phyloP scores from a whole-genome alignment of 225 moss, liverwort and hornwort genomes.

The Straminergon stramineum region DNA sequence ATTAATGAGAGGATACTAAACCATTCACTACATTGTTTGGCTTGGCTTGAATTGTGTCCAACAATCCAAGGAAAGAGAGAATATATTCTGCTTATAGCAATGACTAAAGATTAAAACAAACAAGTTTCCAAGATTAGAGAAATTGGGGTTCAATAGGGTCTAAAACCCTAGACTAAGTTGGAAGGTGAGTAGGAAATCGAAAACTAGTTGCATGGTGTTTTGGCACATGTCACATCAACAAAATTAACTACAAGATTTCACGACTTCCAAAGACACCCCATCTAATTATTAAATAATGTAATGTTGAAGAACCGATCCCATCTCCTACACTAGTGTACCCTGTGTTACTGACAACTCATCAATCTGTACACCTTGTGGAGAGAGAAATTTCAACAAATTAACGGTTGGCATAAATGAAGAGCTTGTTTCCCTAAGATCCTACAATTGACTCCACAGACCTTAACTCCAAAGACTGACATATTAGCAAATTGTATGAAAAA shows the following conservation, averaged over 20 bases:
- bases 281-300: background rate
- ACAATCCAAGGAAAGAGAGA: background rate
- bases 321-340: background rate
- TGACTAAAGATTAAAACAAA: background rate
- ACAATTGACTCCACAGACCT: background rate
- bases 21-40: background rate
- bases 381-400: background rate
- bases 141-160: background rate
- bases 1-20: background rate
- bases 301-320: background rate
- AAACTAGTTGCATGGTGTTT: background rate
- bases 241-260: background rate
- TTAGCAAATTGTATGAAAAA: background rate
- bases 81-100: background rate
- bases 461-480: background rate
- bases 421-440: too few relatives aligned
- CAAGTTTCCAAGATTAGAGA: background rate
- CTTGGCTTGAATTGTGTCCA: background rate
- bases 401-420: background rate
- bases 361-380: background rate
- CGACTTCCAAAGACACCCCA: background rate
- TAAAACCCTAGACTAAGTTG: too few relatives aligned
- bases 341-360: background rate
- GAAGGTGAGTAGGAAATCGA: background rate
- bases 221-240: background rate